Percentiles rank a stretch among this genome's conserved stretches.
Evolutionary conservation across 148 eudicot species (phyloP).

Genomic region (Chenopodium berlandieri): DNA sequence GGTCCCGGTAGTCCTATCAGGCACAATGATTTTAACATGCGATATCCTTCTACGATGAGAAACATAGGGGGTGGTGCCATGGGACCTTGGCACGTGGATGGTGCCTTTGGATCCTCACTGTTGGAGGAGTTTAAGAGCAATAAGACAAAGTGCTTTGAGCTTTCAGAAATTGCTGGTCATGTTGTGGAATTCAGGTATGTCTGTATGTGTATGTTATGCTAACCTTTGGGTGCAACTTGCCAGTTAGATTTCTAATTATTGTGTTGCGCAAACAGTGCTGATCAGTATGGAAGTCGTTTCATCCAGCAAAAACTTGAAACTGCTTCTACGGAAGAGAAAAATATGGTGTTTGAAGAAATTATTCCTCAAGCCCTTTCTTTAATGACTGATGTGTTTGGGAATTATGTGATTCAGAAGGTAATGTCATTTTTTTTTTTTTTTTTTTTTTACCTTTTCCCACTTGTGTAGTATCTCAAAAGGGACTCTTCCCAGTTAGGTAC

Average conservation of each 20-base stretch:
- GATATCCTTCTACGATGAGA: slow-evolving; percentile 58
- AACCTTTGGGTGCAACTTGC: slow-evolving; percentile 1
- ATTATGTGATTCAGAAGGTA: slow-evolving; percentile 98
- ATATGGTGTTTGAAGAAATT: slow-evolving; percentile 91
- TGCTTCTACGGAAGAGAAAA: slow-evolving; percentile 82
- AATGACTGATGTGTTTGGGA: slow-evolving; percentile 99
- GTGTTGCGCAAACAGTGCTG: slow-evolving; percentile 58
- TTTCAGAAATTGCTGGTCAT: slow-evolving; percentile 83
- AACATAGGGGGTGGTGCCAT: slow-evolving; percentile 67
- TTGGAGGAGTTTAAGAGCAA: slow-evolving; percentile 96
- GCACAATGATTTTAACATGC: slow-evolving; percentile 67
- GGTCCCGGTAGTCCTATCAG: slow-evolving; percentile 88
- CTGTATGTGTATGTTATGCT: slow-evolving; percentile 28
- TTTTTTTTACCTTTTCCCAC: neutral
- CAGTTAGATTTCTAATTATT: slow-evolving; percentile 7
- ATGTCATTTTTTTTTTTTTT: neutral
- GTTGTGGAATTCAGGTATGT: slow-evolving; percentile 94
- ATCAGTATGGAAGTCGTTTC: slow-evolving; percentile 98
- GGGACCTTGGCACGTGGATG: slow-evolving; percentile 84
- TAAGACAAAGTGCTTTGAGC: slow-evolving; percentile 84
- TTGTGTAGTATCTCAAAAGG: neutral
- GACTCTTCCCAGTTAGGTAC: neutral
- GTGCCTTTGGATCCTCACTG: slow-evolving; percentile 63
- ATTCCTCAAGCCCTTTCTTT: slow-evolving; percentile 77
- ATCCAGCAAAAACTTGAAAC: slow-evolving; percentile 99